These are phyloP conservation scores for Rhynchosporium secalis DNA, from an alignment of 2,329 filamentous ascomycete species.

Conservation along the genomic window DNA sequence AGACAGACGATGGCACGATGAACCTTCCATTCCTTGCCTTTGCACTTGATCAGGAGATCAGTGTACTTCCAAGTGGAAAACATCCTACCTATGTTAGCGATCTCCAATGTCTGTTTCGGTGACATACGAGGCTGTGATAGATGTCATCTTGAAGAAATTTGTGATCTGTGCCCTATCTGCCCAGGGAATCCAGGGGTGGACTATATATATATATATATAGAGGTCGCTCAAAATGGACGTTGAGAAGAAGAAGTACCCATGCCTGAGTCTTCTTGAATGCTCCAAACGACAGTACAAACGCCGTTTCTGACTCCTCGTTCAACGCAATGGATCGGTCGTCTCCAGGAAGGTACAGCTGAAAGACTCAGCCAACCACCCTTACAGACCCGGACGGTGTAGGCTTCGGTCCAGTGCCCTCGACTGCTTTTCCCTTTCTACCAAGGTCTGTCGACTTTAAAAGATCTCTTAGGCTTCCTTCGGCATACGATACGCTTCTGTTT, in stretches of 20 bases:
- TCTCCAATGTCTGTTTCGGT: neutral
- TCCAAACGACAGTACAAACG: neutral
- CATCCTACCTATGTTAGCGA: slow-evolving; percentile 10
- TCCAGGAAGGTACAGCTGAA: neutral
- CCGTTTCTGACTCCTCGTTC: neutral
- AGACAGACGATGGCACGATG: slow-evolving; percentile 28
- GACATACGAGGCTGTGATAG: slow-evolving; percentile 9
- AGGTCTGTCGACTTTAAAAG: slow-evolving; percentile 47
- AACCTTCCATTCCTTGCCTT: slow-evolving; percentile 21
- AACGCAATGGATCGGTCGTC: neutral
- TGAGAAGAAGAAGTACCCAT: neutral
- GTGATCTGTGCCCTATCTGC: neutral
- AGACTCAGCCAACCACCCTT: neutral
- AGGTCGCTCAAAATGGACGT: neutral
- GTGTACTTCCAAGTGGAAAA: slow-evolving; percentile 24
- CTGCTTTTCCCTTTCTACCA: slow-evolving; percentile 38
- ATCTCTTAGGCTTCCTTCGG: slow-evolving; percentile 57
- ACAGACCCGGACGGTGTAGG: neutral
- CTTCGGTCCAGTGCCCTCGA: slow-evolving; percentile 31
- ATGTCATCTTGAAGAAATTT: neutral
- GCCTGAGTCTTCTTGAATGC: neutral
- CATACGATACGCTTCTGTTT: slow-evolving; percentile 45
- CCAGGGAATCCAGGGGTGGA: neutral
- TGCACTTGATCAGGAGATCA: slow-evolving; percentile 29
- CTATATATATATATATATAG: neutral